Evolutionary conservation across 768 basidiomycete genomes (phyloP).

Genomic region (Leccinellum luteum): DNA sequence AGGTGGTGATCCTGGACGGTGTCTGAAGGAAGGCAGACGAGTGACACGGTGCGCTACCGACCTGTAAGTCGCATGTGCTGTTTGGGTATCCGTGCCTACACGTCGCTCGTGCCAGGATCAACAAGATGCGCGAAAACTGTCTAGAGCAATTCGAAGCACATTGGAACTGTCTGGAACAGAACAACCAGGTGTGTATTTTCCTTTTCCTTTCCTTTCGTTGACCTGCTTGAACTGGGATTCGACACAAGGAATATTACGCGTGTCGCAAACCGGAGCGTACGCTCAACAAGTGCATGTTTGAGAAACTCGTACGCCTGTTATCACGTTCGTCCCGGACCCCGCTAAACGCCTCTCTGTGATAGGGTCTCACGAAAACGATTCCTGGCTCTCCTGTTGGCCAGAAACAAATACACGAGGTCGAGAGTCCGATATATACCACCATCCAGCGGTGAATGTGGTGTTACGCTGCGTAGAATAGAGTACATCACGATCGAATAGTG

Average conservation of each 20-base stretch:
- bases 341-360: slow-evolving; percentile 1
- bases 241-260: slow-evolving; percentile 74
- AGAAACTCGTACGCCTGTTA: slow-evolving; percentile 78
- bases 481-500: background rate
- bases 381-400: slow-evolving; percentile 84
- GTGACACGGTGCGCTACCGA: slow-evolving; percentile 95
- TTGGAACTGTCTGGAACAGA: slow-evolving; percentile 91
- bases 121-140: slow-evolving; percentile 92
- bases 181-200: slow-evolving; percentile 81
- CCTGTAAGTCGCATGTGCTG: slow-evolving; percentile 55
- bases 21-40: slow-evolving; percentile 91
- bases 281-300: slow-evolving; percentile 93
- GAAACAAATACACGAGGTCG: slow-evolving; percentile 84
- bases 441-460: slow-evolving; percentile 68
- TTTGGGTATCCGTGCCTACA: background rate
- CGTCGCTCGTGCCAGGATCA: slow-evolving; percentile 55
- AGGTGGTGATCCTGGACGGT: slow-evolving; percentile 79
- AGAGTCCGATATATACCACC: slow-evolving; percentile 76
- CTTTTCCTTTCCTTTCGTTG: background rate
- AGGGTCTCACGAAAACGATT: slow-evolving; percentile 91
- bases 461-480: slow-evolving; percentile 20
- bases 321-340: background rate
- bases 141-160: slow-evolving; percentile 82
- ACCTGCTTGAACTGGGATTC: background rate
- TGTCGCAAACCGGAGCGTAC: slow-evolving; percentile 88